These are phyloP conservation scores for Ceratocystis harringtonii DNA, from an alignment of 2,329 filamentous ascomycete species.

Conservation along the genomic window DNA sequence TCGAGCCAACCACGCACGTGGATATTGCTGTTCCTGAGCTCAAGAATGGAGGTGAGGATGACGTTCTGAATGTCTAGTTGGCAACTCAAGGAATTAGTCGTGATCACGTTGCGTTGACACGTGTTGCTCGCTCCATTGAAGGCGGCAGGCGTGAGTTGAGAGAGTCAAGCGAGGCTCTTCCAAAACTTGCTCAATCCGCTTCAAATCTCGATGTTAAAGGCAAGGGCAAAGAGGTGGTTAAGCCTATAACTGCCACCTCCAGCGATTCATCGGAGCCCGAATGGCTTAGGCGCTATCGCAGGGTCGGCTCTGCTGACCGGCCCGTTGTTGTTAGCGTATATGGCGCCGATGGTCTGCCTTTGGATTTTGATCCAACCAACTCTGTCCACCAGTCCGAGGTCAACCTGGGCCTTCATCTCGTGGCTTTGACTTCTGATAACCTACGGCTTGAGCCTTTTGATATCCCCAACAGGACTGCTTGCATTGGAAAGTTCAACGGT, in stretches of 20 bases:
- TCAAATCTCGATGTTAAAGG: neutral
- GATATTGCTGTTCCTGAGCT: conserved; percentile 14
- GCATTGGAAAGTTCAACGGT: conserved; percentile 1
- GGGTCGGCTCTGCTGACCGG: neutral
- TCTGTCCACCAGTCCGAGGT: neutral
- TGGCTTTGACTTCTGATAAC: conserved; percentile 7
- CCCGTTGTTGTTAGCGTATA: conserved; percentile 10
- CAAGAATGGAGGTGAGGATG: neutral
- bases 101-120: conserved; percentile 1
- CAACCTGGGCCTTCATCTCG: conserved; percentile 2
- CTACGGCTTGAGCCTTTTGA: conserved; percentile 7
- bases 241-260: neutral
- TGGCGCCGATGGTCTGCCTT: conserved; percentile 1
- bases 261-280: conserved; percentile 1
- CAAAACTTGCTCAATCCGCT: neutral
- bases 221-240: conserved; percentile 1
- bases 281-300: conserved; percentile 12
- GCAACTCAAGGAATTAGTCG: conserved; percentile 13
- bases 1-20: conserved; percentile 6
- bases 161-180: neutral
- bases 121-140: conserved; percentile 1
- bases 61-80: conserved; percentile 14
- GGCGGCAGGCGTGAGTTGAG: neutral
- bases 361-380: conserved; percentile 10
- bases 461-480: neutral